Evolutionary conservation across 306 rosid genomes (phyloP), one percentile per base, ranked within the genome.

Genomic region (Acmispon strigosus): DNA sequence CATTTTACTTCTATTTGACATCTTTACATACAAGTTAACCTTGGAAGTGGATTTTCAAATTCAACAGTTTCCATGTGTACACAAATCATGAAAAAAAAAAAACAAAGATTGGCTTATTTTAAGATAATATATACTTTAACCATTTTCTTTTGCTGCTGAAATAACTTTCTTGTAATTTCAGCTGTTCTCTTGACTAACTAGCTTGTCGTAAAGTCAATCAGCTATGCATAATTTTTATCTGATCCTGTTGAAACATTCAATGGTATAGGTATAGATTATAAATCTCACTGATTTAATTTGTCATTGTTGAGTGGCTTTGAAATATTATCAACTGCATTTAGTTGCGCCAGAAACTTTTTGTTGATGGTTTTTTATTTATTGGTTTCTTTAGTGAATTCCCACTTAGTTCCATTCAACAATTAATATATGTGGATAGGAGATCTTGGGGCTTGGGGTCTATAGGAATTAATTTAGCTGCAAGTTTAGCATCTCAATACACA

Each of bases 361-460:
- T 56, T 76, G 77, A 77, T 72, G 65, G 19, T 57, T 42, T 49
- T 54, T 65, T 41, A 54, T 77, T 77, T 34, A 8, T 57, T 84
- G 83, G 68, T 80, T 82, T 78, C 37, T 64, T 65, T 78, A 44
- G 47, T 72, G 80, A 37, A 50, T 64, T 84, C 53, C 55, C 27
- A 44, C 45, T 36, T 56, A 14, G 74, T 32, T 54, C 18, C 79
- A 36, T 41, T 51, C 65, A 60, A 11, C 32, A 45, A 16, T 82
- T 78, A 70, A 17, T 68, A 64, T 84, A 76, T 79, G 72, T 77
- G 75, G 82, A 72, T 77, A 70, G 76, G 74, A 74, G 76, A 45
- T 83, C 68, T 61, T 63, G 83, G 84, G 75, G 81, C 50, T 49
- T 58, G 78, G 84, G 79, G 72, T 77, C 56, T 58, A 60, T 65